Evolutionary conservation across 176 grass and related monocot genomes (phyloP).

Genomic region (Echinochloa phyllopogon): DNA sequence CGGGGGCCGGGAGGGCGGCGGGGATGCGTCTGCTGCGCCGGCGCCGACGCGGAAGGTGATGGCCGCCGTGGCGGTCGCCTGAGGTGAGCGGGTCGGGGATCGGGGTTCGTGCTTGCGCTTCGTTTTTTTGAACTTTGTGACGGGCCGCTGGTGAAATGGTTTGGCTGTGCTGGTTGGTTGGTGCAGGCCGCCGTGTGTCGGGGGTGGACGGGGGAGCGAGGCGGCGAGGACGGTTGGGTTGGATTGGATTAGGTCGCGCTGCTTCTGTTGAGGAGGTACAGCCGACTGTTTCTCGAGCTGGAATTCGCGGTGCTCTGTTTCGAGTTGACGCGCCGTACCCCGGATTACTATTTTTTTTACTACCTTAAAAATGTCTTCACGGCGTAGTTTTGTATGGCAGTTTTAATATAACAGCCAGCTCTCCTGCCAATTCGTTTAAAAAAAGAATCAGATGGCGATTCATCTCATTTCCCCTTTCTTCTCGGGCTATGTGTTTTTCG

Average conservation of each 20-base stretch:
- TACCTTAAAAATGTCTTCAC: neutral
- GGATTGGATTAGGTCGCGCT: neutral
- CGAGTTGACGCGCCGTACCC: neutral
- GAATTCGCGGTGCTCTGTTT: constrained; percentile 18
- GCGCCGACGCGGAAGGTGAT: constrained; percentile 42
- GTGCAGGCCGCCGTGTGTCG: constrained; percentile 42
- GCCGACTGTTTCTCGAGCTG: neutral
- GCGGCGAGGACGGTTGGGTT: constrained; percentile 1
- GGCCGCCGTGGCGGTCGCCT: constrained; percentile 50
- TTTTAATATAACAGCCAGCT: no score
- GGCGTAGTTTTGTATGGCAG: neutral
- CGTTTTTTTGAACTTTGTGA: neutral
- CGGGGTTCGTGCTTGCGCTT: neutral
- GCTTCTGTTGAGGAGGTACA: constrained; percentile 28
- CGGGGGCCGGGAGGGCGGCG: constrained; percentile 14
- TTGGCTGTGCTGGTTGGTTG: constrained; percentile 1
- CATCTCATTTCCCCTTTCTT: neutral
- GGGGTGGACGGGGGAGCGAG: constrained; percentile 30
- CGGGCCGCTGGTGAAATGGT: constrained; percentile 23
- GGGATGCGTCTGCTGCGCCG: constrained; percentile 37
- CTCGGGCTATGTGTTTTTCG: neutral
- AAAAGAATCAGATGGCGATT: neutral
- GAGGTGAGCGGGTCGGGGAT: constrained; percentile 48
- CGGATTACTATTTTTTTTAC: neutral
- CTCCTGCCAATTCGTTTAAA: no score